Evolutionary conservation across 805 yeast species (phyloP), one percentile per base, ranked within the genome.

Genomic region (Metschnikowia santaceciliae): DNA sequence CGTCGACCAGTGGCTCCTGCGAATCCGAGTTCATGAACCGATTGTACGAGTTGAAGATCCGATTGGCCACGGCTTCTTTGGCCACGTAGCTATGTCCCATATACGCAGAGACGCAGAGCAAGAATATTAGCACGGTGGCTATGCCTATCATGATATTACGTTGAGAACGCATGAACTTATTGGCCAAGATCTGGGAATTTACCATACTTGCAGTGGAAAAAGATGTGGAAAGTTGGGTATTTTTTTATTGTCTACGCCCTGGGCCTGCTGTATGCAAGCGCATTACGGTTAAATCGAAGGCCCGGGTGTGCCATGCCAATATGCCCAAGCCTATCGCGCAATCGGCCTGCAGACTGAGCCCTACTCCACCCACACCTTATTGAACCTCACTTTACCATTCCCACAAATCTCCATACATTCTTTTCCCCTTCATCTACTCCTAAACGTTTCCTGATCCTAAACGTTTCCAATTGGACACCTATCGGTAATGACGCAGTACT

Each of bases 91-190:
- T 49, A 49, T 64, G 74, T 22, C 69, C 74, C 4, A 69, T 54
- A 20, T 60, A 23, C 0, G 71, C 61, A 1, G 70, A 61, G 13
- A 70, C 52, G 5, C 67, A 33, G 32, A 72, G 55, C 26, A 71
- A 43, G 10, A 58, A 15, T 1, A 62, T 43, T 26, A 72, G 60
- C 14, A 55, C 50, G 7, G 67, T 45, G 8, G 65, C 44, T 6
- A 70, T 62, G 6, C 58, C 32, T 13, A 66, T 13, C 6, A 62
- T 54, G 22, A 71, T 53, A 43, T 63, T 55, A 36, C 69, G 57
- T 53, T 69, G 75, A 10, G 68, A 64, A 48, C 69, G 60, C 56
- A 72, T 68, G 45, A 72, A 49, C 42, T 69, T 53, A 44, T 60
- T 61, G 5, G 69, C 56, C 8, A 70, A 60, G 3, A 32, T 26